Evolutionary conservation across 2,329 filamentous ascomycete species (phyloP), one percentile per base, ranked within the genome.

Genomic region (Geosmithia putterillii): DNA sequence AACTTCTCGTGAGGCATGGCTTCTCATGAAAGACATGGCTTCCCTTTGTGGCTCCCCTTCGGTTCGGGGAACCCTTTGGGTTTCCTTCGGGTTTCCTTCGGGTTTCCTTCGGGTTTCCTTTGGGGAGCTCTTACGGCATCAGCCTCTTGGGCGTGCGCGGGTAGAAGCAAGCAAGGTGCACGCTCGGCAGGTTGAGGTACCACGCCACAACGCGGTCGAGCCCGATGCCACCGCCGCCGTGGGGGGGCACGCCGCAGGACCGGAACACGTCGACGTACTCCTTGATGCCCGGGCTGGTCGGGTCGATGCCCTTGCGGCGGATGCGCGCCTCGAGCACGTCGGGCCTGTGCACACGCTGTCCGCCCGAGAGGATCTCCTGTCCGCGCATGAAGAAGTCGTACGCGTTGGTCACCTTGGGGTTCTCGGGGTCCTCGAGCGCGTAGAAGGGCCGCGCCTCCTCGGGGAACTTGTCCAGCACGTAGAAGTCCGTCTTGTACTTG

Each of bases 381-480:
- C 87, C 87, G 45, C 90, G 80, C 59, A 94, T 80, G 70, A 95
- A 94, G 56, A 94, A 87, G 63, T 95, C 88, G 53, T 73, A 80
- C 12, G 76, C 74, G 51, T 81, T 81, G 10, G 75, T 86, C 49
- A 86, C 44, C n/a, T 28, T 22, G 36, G 43, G 32, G 34, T 40
- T 40, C 15, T 46, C 44, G 3, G 77, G 76, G 56, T 85, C 84
- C 41, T 83, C 78, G 70, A 89, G 88, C 49, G 89, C 87, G 64
- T 95, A 95, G 64, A 94, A 94, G n/a, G 90, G 90, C 23, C 92
- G 79, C 18, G 92, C 86, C 34, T 73, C 71, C 62, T 92, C 80
- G 38, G 92, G 92, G 73, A 95, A 98, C 66, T 96, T 92, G 71
- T 96, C 90, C 48, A 98, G 76, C 19, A 94, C 82, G 68, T 95